Evolutionary conservation across 495 filamentous ascomycete species (phyloP), one percentile per base, ranked within the genome.

Genomic region (Aspergillus sclerotiicarbonarius): DNA sequence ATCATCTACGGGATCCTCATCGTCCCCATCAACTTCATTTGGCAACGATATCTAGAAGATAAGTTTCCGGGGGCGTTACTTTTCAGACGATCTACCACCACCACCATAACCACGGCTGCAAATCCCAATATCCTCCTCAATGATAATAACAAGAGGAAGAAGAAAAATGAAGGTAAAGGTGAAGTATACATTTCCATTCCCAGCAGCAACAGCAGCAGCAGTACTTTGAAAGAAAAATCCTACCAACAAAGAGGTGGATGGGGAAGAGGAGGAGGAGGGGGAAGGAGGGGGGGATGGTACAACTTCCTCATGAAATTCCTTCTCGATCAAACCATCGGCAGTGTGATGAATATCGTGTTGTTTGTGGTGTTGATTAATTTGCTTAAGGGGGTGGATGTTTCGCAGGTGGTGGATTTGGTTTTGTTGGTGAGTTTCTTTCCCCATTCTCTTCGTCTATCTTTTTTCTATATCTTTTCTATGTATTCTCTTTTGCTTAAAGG

Each of bases 11-110:
- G 86, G 49, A 67, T 90, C 29, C 61, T 97, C 51, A 88, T 82
- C 64, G 86, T 87, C 15, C 93, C 94, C 4, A 87, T 89, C 19
- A 98, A 98, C 74, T 89, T 91, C 71, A 73, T 89, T 63, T 98
- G 92, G 92, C 91, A 90, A 69, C 76, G 72, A 59, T 80, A 67
- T 60, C 74, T 88, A 46, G 85, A 88, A 65, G 59, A 70, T 25
- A 64, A 60, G 0, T 86, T 80, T 59, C 84, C 85, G 6, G 80
- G 78, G 25, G 25, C 25, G 10, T 68, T 74, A 56, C 66, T 70
- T 12, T 59, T 67, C 10, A 65, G 68, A 54, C 53, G 33, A 39
- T 25, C 46, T 32, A 10, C 49, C 12, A 25, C 10, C 8, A 50
- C n/a, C 48, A 47, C 15, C 49, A 48, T 4, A 37, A 30, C 15